These are phyloP conservation scores for Scortechinia acanthostroma DNA, from an alignment of 2,329 filamentous ascomycete species.

Conservation along the genomic window DNA sequence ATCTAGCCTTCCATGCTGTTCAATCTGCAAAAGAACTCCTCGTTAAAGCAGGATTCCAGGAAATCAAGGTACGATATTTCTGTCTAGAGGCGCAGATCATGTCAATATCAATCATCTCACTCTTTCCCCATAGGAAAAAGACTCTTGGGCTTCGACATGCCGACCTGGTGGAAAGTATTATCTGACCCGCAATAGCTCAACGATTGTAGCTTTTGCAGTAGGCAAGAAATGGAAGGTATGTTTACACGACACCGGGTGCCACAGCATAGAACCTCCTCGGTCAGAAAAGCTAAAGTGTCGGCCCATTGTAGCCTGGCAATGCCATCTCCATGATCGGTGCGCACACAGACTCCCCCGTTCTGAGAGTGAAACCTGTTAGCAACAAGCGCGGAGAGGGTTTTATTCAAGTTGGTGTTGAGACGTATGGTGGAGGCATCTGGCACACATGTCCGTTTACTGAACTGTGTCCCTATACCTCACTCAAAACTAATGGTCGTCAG, in stretches of 20 bases:
- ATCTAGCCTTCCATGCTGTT: conserved; percentile 62
- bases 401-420: conserved; percentile 90
- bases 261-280: too few species aligned
- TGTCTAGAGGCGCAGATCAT: background rate
- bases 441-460: conserved; percentile 58
- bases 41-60: conserved; percentile 53
- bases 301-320: background rate
- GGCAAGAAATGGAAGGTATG: conserved; percentile 51
- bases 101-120: background rate
- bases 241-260: background rate
- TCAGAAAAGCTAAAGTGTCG: too few species aligned
- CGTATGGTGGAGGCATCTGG: conserved; percentile 94
- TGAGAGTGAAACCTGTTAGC: conserved; percentile 88
- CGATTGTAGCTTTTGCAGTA: conserved; percentile 59
- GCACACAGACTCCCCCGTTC: conserved; percentile 88
- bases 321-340: conserved; percentile 76
- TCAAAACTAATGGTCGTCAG: conserved; percentile 12
- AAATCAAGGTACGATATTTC: conserved; percentile 41
- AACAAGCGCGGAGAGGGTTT: conserved; percentile 83
- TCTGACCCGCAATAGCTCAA: conserved; percentile 58
- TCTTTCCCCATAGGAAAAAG: conserved; percentile 40
- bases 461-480: conserved; percentile 5
- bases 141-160: conserved; percentile 53
- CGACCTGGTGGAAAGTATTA: conserved; percentile 61
- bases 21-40: conserved; percentile 50